Percentiles rank a stretch among this genome's conserved stretches.
These are phyloP conservation scores for Conoideocrella luteorostrata DNA, from an alignment of 2,329 filamentous ascomycete genomes.

Conservation along the genomic window DNA sequence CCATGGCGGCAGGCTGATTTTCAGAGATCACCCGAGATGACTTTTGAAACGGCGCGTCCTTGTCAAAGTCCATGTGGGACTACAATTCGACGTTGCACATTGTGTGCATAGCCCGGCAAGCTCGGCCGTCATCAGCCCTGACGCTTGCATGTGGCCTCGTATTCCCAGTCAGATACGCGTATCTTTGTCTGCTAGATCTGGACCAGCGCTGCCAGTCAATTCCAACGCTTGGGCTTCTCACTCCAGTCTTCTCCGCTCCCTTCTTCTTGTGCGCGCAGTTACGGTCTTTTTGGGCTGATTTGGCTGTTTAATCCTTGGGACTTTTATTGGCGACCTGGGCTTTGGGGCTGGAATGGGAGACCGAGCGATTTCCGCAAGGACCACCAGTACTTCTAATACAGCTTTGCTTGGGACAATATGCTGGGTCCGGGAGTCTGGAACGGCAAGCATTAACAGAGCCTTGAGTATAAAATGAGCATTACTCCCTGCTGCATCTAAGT, in stretches of 20 bases:
- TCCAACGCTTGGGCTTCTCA: background rate
- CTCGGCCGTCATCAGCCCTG: no score
- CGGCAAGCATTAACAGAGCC: background rate
- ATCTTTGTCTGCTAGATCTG: no score
- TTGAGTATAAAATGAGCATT: constrained; percentile 1
- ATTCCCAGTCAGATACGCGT: no score
- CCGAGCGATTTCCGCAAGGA: background rate
- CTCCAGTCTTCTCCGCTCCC: background rate
- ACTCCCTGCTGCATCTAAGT: background rate
- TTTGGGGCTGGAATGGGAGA: constrained; percentile 1
- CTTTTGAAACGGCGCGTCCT: no score
- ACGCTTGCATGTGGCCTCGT: no score
- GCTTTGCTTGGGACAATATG: background rate
- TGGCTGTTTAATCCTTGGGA: background rate
- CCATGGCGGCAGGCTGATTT: no score
- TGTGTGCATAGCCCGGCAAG: no score
- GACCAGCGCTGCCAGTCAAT: background rate
- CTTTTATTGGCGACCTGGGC: no score
- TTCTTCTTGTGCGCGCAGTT: background rate
- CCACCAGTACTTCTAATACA: constrained; percentile 1
- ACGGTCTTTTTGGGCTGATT: background rate
- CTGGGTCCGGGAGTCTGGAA: background rate
- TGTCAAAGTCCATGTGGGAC: no score
- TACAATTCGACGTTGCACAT: no score
- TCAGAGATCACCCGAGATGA: no score